A percentile compares a stretch with the other conserved stretches of the same genome.
Conservation (phyloP, 2,329 filamentous ascomycete species). For the Dactylella cylindrospora region DNA sequence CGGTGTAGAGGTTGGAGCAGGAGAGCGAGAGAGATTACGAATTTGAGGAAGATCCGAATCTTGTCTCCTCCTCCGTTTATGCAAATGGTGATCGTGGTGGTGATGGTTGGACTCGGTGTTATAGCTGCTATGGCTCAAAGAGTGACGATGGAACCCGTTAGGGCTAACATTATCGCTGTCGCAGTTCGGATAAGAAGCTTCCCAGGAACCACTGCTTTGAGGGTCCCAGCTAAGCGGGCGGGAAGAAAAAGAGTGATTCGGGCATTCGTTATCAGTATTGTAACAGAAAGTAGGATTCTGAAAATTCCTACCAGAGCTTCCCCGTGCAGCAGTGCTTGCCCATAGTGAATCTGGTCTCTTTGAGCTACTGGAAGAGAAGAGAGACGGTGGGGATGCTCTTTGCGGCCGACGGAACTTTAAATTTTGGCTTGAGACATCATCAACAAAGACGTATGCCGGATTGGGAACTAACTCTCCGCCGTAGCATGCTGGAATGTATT, state of each 20-base stretch:
- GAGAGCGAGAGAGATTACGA: conserved; percentile 11
- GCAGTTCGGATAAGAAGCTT: conserved; percentile 8
- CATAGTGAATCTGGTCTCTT: conserved; percentile 8
- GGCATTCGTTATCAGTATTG: too few species aligned
- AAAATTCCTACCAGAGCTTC: too few species aligned
- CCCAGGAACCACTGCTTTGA: background rate
- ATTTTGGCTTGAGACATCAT: conserved; percentile 16
- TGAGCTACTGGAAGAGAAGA: conserved; percentile 18
- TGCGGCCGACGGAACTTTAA: conserved; percentile 18
- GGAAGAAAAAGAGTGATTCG: conserved; percentile 2
- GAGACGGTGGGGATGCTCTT: conserved; percentile 16
- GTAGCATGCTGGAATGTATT: too few species aligned
- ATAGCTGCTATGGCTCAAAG: conserved; percentile 15
- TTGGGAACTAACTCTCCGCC: background rate
- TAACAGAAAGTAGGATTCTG: too few species aligned
- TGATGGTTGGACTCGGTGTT: background rate
- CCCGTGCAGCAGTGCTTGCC: too few species aligned
- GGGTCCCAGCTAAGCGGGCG: conserved; percentile 1
- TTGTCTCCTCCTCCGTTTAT: conserved; percentile 37
- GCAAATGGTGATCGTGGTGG: conserved; percentile 36
- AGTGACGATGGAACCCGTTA: conserved; percentile 35
- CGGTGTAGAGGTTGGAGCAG: conserved; percentile 8
- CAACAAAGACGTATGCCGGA: background rate
- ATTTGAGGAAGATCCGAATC: conserved; percentile 33
- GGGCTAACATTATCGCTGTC: conserved; percentile 27